Evolutionary conservation across 768 basidiomycete genomes (phyloP), one percentile per base, ranked within the genome.

Genomic region (Boletus rubropictus): DNA sequence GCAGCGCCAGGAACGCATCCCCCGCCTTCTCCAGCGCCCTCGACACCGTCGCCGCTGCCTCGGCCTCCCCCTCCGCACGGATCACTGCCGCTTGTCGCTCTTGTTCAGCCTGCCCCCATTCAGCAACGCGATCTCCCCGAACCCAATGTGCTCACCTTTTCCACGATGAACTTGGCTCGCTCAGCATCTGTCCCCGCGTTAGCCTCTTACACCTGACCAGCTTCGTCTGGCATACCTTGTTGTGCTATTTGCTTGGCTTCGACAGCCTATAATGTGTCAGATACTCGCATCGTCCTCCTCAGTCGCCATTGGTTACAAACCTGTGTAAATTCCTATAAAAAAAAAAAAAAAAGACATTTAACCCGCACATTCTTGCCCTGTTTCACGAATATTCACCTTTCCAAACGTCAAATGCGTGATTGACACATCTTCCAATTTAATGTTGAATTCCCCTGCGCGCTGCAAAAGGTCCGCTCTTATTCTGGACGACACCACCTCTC

Each of bases 231-330:
- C 72, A 39, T 57, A 90, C 89, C 89, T 79, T 99, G 96, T 67
- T 99, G 96, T 9, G 96, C 96, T 65, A 99, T 97, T 69, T 98
- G 96, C 69, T 99, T 99, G 33, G 95, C 95, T 71, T 99, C 96
- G 8, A 99, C 96, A n/a, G 96, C 96, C 83, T 76, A 39, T 28
- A 47, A 39, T 25, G 11, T 40, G 0, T 46, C 22, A 8, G 15
- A 39, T 15, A 17, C 17, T 53, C 34, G 44, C 29, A 38, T 38
- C 17, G 1, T 37, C 34, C 33, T 24, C 18, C 38, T 15, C 18
- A 31, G 3, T 22, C 31, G 29, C 39, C 34, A 21, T 47, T 31
- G 42, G 39, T 32, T 21, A 56, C 60, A 29, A 38, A 75, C 74
- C 67, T 87, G 84, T 6, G 90, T 90, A 64, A 92, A 91, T 80